Base-by-base conservation (phyloP, 140 eudicot genomes). In the Oenanthe javanica region DNA sequence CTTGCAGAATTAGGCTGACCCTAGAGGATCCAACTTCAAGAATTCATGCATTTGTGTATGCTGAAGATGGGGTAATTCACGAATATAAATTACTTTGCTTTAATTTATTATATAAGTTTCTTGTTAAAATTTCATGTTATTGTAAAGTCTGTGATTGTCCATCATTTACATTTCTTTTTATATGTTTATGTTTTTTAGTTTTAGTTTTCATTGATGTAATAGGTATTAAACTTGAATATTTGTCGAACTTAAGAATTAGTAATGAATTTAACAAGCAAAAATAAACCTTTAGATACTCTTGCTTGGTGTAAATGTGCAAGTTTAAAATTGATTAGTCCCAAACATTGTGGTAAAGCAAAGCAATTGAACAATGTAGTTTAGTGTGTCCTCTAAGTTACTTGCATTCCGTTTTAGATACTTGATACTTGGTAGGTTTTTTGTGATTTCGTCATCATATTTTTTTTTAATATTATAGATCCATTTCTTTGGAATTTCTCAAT, bases 21-120 rank as follows among this genome's bases (percentile, higher is more conserved):
- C 93, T 95, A 55, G 99, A 95, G 84, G 99, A 95, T 79, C 93
- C 97, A 19, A 95, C 99, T 50, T 92, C 97, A 43, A 89, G 99
- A 89, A 38, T 95, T 47, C 91, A 92, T 86, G 97, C 97, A 42
- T 92, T 54, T 82, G 66, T 95, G 51, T 89, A 84, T 84, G 90
- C 87, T 1, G 91, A 92, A 63, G 97, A 95, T 69, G 99, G 84
- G 93, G 99, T 95, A 90, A 85, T 46, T 5, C 51, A 42, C 6
- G 13, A 42, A 36, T 70, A 27, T 61, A 18, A 4, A 11, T 31
- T 66, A 66, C 72, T 27, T 15, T 70, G 48, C 0, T 70, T 0
- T 13, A 15, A n/a, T 13, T 70, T 69, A 70, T 70, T 5, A 40
- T 6, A 45, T 13, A 43, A 18, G n/a, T 72, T 45, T 43, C 77